A percentile compares a stretch with the other conserved stretches of the same genome.
Conservation (phyloP, 148 eudicot species). For the Vaccinium vitisidaea region DNA sequence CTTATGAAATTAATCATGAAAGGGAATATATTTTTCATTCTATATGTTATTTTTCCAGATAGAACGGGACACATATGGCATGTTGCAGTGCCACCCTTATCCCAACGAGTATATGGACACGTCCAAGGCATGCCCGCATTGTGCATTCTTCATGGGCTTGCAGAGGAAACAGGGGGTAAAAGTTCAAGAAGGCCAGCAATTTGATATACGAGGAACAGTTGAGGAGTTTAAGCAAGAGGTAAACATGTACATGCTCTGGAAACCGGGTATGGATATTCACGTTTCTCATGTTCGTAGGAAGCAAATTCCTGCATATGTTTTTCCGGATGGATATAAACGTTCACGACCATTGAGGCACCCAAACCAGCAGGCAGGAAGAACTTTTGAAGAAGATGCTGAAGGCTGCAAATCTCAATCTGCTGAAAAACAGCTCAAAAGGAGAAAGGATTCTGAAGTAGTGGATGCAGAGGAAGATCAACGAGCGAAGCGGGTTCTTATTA, state of each 20-base stretch:
- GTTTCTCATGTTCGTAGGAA: conserved; percentile 46
- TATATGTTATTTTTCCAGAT: conserved; percentile 33
- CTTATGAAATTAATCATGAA: neutral
- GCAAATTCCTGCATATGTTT: conserved; percentile 48
- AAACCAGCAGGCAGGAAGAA: conserved; percentile 38
- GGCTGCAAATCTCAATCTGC: conserved; percentile 31
- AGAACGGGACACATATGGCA: conserved; percentile 51
- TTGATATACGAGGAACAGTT: conserved; percentile 49
- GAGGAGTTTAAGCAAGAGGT: conserved; percentile 48
- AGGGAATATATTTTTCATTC: neutral
- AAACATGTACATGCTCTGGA: conserved; percentile 42
- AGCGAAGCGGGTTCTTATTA: conserved; percentile 51
- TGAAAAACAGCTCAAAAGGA: conserved; percentile 50
- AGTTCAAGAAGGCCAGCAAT: conserved; percentile 48
- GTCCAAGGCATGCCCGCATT: conserved; percentile 36
- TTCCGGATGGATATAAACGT: conserved; percentile 39
- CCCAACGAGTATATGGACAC: conserved; percentile 38
- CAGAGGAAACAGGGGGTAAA: conserved; percentile 43
- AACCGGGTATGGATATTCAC: conserved; percentile 47
- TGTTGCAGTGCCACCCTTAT: conserved; percentile 57
- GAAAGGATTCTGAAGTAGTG: conserved; percentile 35
- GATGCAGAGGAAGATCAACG: conserved; percentile 32
- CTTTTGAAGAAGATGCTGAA: conserved; percentile 35
- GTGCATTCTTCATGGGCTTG: conserved; percentile 54
- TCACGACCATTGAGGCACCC: conserved; percentile 36